Percentiles rank a stretch among this genome's conserved stretches.
These are phyloP conservation scores for Fonsecaea monophora DNA, from an alignment of 2,329 filamentous ascomycete genomes.

Conservation along the genomic window DNA sequence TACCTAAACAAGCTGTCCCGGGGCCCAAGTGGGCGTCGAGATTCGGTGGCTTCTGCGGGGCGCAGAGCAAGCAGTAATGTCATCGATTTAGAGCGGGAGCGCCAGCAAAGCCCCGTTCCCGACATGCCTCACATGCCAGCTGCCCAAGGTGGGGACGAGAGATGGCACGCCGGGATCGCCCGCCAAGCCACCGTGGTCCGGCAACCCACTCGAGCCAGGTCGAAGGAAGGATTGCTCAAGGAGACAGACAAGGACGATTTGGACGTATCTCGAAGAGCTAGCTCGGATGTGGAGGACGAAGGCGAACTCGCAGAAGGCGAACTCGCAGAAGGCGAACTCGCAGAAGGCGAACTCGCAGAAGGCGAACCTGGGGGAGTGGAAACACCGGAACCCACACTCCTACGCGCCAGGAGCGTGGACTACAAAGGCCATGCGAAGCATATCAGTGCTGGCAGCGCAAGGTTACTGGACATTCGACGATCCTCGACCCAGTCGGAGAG, in stretches of 20 bases:
- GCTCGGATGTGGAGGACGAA: slow-evolving; percentile 44
- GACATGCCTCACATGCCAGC: slow-evolving; percentile 38
- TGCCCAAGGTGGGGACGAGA: slow-evolving; percentile 46
- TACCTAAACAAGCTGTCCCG: slow-evolving; percentile 68
- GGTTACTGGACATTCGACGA: slow-evolving; percentile 71
- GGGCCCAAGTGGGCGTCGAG: slow-evolving; percentile 53
- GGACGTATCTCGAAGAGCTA: slow-evolving; percentile 43
- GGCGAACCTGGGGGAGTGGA: slow-evolving; percentile 28
- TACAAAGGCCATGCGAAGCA: slow-evolving; percentile 71
- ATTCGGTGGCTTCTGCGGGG: slow-evolving; percentile 41
- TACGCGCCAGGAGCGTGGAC: slow-evolving; percentile 73
- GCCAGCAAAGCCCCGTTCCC: slow-evolving; percentile 47
- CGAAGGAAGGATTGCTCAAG: slow-evolving; percentile 65
- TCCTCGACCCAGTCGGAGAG: slow-evolving; percentile 59
- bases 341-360: slow-evolving; percentile 40
- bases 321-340: slow-evolving; percentile 38
- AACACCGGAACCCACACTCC: slow-evolving; percentile 28
- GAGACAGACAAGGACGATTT: slow-evolving; percentile 52
- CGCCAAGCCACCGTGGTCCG: slow-evolving; percentile 71
- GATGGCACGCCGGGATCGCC: slow-evolving; percentile 60
- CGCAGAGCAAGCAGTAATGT: slow-evolving; percentile 55
- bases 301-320: slow-evolving; percentile 40
- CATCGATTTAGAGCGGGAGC: slow-evolving; percentile 66
- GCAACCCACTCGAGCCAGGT: slow-evolving; percentile 63
- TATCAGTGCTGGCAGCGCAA: slow-evolving; percentile 79